Conservation (phyloP, 2,329 filamentous ascomycete species). For the Zasmidium cellare region DNA sequence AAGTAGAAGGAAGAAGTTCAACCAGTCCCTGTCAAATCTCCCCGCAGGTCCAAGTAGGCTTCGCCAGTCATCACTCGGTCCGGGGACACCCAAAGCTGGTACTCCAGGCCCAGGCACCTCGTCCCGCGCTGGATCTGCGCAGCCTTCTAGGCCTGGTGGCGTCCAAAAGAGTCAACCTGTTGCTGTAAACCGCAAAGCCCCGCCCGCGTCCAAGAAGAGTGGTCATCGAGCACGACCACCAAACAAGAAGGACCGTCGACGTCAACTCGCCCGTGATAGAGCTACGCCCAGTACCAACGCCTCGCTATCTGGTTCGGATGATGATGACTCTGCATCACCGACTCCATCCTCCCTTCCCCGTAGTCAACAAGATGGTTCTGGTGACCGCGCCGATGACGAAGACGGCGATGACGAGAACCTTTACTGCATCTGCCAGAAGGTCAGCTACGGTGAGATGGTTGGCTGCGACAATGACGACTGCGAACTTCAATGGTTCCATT, state of each 20-base stretch:
- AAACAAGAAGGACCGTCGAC: constrained; percentile 36
- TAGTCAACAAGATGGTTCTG: constrained; percentile 29
- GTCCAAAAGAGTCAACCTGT: constrained; percentile 27
- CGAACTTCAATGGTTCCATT: constrained; percentile 85
- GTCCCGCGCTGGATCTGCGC: constrained; percentile 61
- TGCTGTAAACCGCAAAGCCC: constrained; percentile 53
- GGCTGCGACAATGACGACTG: constrained; percentile 83
- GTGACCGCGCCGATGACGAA: constrained; percentile 27
- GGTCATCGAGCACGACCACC: constrained; percentile 23
- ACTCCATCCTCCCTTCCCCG: constrained; percentile 33
- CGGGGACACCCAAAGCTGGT: constrained; percentile 62
- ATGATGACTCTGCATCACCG: constrained; percentile 30
- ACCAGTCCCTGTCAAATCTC: constrained; percentile 53
- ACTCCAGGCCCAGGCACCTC: constrained; percentile 45
- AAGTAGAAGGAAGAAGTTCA: constrained; percentile 60
- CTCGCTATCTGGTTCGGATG: constrained; percentile 27
- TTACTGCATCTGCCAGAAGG: constrained; percentile 80
- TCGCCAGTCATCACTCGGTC: constrained; percentile 62
- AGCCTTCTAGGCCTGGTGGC: constrained; percentile 43
- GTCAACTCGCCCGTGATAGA: constrained; percentile 35
- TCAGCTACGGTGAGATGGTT: constrained; percentile 86
- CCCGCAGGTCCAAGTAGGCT: constrained; percentile 57
- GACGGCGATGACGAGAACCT: constrained; percentile 55
- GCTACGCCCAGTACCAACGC: constrained; percentile 34
- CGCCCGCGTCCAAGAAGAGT: constrained; percentile 40